phyloP scores from a whole-genome alignment of 257 asterid species.

The Scutellaria minor region DNA sequence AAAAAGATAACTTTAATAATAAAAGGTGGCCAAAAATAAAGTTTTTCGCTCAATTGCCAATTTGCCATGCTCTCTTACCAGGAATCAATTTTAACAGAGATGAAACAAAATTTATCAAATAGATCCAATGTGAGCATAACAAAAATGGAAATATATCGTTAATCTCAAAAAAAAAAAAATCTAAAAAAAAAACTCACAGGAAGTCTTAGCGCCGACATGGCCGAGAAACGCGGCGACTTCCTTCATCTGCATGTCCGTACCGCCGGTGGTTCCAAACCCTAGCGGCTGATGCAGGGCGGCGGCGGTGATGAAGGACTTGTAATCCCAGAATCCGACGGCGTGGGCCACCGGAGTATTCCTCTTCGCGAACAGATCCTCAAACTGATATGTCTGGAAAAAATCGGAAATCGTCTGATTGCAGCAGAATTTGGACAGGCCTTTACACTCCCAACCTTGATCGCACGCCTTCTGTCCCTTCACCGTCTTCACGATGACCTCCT shows the following conservation, averaged over 20 bases:
- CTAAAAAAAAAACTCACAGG: conserved; percentile 54
- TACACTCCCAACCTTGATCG: conserved; percentile 80
- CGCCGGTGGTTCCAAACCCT: conserved; percentile 93
- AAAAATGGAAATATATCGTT: too few species aligned
- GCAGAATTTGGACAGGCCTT: conserved; percentile 55
- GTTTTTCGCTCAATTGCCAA: too few species aligned
- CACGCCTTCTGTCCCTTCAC: conserved; percentile 72
- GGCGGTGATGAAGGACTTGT: conserved; percentile 71
- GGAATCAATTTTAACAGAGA: too few species aligned
- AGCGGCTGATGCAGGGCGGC: conserved; percentile 69
- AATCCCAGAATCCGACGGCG: conserved; percentile 87
- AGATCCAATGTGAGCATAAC: too few species aligned
- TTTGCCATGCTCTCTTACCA: too few species aligned
- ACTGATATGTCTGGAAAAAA: conserved; percentile 69
- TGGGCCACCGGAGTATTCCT: conserved; percentile 77
- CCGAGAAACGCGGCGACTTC: conserved; percentile 86
- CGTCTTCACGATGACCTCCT: conserved; percentile 51
- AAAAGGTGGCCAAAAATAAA: too few species aligned
- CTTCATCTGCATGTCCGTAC: conserved; percentile 61
- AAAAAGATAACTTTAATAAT: too few species aligned
- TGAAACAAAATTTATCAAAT: too few species aligned
- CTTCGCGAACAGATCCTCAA: conserved; percentile 72
- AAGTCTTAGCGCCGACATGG: conserved; percentile 80
- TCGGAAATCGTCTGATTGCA: conserved; percentile 83
- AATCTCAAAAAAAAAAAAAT: too few species aligned